Base-by-base conservation (phyloP, 176 grass and related monocot genomes). In the Ensete ventricosum region DNA sequence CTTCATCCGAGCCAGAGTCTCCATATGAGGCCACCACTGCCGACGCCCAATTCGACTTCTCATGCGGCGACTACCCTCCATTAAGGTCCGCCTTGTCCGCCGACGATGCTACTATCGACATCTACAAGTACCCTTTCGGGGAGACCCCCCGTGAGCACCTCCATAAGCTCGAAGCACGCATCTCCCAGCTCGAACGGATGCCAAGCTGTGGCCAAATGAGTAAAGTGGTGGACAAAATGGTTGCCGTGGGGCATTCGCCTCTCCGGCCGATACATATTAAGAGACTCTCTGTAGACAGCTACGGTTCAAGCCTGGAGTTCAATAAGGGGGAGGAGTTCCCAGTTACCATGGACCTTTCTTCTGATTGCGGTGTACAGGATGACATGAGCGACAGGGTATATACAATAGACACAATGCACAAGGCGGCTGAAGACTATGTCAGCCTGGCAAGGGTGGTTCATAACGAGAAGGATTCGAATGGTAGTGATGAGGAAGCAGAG, bases 361-460 rank as follows among this genome's bases (percentile, higher is more conserved):
- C 34, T 3, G 75, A 58, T 12, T 52, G 48, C 54, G 69, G 70
- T 51, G 86, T 63, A 13, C 11, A 2, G 50, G 80, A 86, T 53
- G 77, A 86, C 2, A 73, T 81, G 17, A 34, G n/a, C 7, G 85
- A 88, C 65, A 79, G 75, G 43, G 83, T 92, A 21, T 97, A 82
- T 77, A 92, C 85, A 1, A 80, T 97, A 1, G 90, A 90, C 25
- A 82, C 83, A 0, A 84, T 97, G 54, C 90, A 87, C 10, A 52
- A 69, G 17, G 64, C 72, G 11, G 63, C 67, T 0, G 77, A 91
- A 21, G 62, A 89, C 11, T 79, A 84, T 77, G 55, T 69, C 1
- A 29, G 60, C 53, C 27, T 83, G 1, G 58, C 78, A 22, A 14
- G 65, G 73, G 58, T 58, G 29, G 81, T 64, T 70, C 81, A 81